These are phyloP conservation scores for Ramularia collo-cygni DNA, from an alignment of 2,329 filamentous ascomycete genomes.

Conservation along the genomic window DNA sequence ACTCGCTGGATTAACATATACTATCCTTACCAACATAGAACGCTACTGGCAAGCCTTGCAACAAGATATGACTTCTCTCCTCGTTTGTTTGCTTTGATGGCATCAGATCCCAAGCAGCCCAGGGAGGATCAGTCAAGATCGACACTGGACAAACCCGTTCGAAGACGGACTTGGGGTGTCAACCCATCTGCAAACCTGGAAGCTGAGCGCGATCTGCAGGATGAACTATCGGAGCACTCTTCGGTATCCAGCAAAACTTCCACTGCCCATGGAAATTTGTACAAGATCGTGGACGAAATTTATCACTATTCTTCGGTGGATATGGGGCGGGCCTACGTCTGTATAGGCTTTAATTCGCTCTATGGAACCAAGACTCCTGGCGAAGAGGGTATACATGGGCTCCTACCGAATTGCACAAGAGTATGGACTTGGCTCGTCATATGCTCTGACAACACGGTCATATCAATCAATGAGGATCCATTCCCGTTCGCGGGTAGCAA, in stretches of 20 bases:
- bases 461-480: constrained; percentile 60
- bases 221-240: constrained; percentile 24
- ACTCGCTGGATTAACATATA: constrained; percentile 74
- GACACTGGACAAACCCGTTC: constrained; percentile 8
- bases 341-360: constrained; percentile 64
- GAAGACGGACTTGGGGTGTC: constrained; percentile 7
- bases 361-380: constrained; percentile 31
- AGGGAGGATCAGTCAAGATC: constrained; percentile 8
- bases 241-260: constrained; percentile 22
- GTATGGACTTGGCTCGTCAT: constrained; percentile 68
- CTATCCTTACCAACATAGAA: constrained; percentile 55
- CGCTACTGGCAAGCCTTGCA: constrained; percentile 52
- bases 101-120: constrained; percentile 44
- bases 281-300: constrained; percentile 60
- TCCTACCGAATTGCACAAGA: constrained; percentile 30
- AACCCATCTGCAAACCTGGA: constrained; percentile 4
- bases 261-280: constrained; percentile 37
- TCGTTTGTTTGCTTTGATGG: constrained; percentile 58
- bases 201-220: constrained; percentile 14
- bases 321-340: constrained; percentile 61
- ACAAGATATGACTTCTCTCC: constrained; percentile 62
- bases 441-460: constrained; percentile 62
- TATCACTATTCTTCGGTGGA: constrained; percentile 71
- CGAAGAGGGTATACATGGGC: constrained; percentile 4
- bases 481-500: constrained; percentile 34